These are phyloP conservation scores for Escallonia herrerae DNA, from an alignment of 129 eudicot genomes.

Conservation along the genomic window DNA sequence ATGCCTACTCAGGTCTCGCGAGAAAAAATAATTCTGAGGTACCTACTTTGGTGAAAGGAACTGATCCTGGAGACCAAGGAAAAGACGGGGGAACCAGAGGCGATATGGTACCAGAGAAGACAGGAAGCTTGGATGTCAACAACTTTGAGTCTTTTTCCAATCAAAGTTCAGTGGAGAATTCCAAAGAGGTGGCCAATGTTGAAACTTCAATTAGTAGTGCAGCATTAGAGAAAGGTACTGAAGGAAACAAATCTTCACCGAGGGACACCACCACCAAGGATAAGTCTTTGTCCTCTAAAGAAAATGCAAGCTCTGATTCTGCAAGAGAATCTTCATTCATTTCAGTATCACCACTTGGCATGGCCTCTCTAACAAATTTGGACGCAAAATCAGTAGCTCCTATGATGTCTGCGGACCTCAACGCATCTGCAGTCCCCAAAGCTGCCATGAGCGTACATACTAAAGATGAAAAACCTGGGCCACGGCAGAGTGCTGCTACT, in stretches of 20 bases:
- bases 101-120: too few relatives aligned
- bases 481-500: not conserved
- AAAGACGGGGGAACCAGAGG: too few relatives aligned
- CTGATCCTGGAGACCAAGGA: not conserved
- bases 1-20: conserved; percentile 6
- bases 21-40: conserved; percentile 7
- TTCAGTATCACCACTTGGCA: not conserved
- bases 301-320: not conserved
- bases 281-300: not conserved
- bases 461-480: not conserved
- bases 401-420: not conserved
- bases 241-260: not conserved
- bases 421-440: too few relatives aligned
- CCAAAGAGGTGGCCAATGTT: too few relatives aligned
- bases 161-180: too few relatives aligned
- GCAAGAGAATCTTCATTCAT: not conserved
- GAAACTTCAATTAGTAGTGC: too few relatives aligned
- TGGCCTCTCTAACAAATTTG: not conserved
- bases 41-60: not conserved
- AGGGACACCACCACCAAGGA: not conserved
- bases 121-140: too few relatives aligned
- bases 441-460: too few relatives aligned
- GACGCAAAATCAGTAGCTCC: not conserved
- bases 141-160: too few relatives aligned
- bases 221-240: not conserved